Conservation (phyloP, 2,329 filamentous ascomycete genomes). For the Cercospora zeina region DNA sequence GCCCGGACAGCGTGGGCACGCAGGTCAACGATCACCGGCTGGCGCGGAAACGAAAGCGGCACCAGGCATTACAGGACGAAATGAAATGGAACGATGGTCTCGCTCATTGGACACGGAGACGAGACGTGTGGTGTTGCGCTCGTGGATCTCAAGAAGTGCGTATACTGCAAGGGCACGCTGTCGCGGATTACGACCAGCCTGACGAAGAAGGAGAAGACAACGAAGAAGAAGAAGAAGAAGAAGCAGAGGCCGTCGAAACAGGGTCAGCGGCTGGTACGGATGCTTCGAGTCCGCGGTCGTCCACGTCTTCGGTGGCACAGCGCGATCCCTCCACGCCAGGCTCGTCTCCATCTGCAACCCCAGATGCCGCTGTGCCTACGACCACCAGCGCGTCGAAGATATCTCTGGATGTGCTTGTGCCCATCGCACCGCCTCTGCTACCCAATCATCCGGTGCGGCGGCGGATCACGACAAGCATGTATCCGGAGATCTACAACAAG, state of each 20-base stretch:
- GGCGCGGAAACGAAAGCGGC: slow-evolving; percentile 43
- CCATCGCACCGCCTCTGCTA: slow-evolving; percentile 71
- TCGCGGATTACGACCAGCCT: not conserved
- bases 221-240: too few species aligned
- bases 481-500: slow-evolving; percentile 85
- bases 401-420: slow-evolving; percentile 55
- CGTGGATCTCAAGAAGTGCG: slow-evolving; percentile 50
- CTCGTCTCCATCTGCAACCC: slow-evolving; percentile 24
- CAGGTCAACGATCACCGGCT: slow-evolving; percentile 36
- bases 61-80: slow-evolving; percentile 44
- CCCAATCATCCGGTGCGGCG: slow-evolving; percentile 72
- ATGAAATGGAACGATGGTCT: slow-evolving; percentile 75
- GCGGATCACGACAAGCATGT: slow-evolving; percentile 71
- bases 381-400: slow-evolving; percentile 11
- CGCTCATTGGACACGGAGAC: slow-evolving; percentile 72
- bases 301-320: slow-evolving; percentile 42
- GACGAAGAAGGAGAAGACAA: not conserved
- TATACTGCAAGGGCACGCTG: slow-evolving; percentile 5
- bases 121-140: slow-evolving; percentile 85
- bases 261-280: slow-evolving; percentile 33
- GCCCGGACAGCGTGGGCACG: slow-evolving; percentile 47
- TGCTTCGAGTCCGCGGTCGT: slow-evolving; percentile 38
- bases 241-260: slow-evolving; percentile 19
- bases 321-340: slow-evolving; percentile 26
- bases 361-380: slow-evolving; percentile 18